Base-by-base conservation (phyloP, 2,329 filamentous ascomycete genomes). In the Calonectria honghensis region DNA sequence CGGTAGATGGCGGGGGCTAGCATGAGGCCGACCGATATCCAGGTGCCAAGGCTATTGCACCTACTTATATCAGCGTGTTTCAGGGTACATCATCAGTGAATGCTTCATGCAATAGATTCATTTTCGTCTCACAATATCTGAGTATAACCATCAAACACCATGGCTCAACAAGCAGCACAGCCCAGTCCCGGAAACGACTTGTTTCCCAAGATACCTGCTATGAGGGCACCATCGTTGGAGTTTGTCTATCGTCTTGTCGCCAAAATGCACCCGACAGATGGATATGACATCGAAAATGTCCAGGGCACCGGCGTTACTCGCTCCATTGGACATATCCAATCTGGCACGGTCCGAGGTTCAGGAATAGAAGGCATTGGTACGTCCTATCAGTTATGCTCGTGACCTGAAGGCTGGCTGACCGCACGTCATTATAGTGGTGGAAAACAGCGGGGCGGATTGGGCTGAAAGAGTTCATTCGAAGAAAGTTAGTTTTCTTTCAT, bases 401-500 rank as follows among this genome's bases (percentile, higher is more conserved):
- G 6, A 7, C 24, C n/a, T 24, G 10, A n/a, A n/a, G 20, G 13
- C 45, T 48, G 3, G n/a, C 45, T 48, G n/a, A 48, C n/a, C 10
- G 20, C 6, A 18, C 13, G 10, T 48, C 20, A 6, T 24, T 24
- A 3, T 13, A 48, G 69, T 72, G 6, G 61, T 67, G 7, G 61
- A 67, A 31, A 61, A 67, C 37, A 72, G 69, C 50, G 69, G 69
- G 16, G 69, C 69, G 6, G 69, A 72, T 18, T 72, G 69, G 69
- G 69, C 69, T 4, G 61, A 67, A 27, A 35, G 51, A 39, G 31
- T 72, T 24, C 69, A 67, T 18, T 67, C 69, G 6, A 51, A 59
- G 37, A 72, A 67, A 50, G 61, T 72, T 7, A 2, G 45, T 9
- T 4, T 31, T 39, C 14, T 14, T 18, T 6, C 39, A 29, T 6